Conservation (phyloP, 208 protist genomes). For the Herpetomonas tarakana region DNA sequence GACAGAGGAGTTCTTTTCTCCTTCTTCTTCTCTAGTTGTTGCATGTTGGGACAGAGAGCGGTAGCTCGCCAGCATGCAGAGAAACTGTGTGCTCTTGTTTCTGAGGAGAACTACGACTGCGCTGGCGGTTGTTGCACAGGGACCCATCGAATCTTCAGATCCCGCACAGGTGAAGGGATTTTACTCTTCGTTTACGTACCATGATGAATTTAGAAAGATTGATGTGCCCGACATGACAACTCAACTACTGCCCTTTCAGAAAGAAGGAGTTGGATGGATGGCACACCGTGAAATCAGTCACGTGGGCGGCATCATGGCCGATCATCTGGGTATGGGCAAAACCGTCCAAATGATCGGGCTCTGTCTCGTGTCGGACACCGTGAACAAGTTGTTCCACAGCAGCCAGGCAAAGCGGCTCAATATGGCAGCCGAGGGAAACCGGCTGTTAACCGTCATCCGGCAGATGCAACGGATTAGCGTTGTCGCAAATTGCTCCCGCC, state of each 20-base stretch:
- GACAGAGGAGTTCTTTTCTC: no score
- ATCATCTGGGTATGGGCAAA: conserved; percentile 91
- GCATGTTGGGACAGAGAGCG: no score
- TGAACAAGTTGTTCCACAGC: conserved; percentile 31
- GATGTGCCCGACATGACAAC: conserved; percentile 71
- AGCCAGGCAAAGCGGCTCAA: conserved; percentile 25
- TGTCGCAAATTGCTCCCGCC: conserved; percentile 76
- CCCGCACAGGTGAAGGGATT: conserved; percentile 59
- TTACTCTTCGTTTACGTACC: conserved; percentile 81
- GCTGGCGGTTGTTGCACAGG: conserved; percentile 48
- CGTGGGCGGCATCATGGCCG: conserved; percentile 88
- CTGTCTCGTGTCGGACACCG: conserved; percentile 67
- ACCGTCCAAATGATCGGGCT: conserved; percentile 92
- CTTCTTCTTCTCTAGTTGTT: no score
- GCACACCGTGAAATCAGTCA: conserved; percentile 66
- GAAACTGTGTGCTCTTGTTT: no score
- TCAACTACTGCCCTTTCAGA: conserved; percentile 83
- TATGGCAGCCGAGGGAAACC: conserved; percentile 41
- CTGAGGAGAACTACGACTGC: no score
- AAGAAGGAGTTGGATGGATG: conserved; percentile 91
- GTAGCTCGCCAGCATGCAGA: no score
- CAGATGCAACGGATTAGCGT: conserved; percentile 84
- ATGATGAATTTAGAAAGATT: conserved; percentile 46
- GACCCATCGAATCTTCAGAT: conserved; percentile 34
- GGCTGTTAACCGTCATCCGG: conserved; percentile 74